These are phyloP conservation scores for Eimeria tenella DNA, from an alignment of 169 alveolate genomes.

Conservation along the genomic window DNA sequence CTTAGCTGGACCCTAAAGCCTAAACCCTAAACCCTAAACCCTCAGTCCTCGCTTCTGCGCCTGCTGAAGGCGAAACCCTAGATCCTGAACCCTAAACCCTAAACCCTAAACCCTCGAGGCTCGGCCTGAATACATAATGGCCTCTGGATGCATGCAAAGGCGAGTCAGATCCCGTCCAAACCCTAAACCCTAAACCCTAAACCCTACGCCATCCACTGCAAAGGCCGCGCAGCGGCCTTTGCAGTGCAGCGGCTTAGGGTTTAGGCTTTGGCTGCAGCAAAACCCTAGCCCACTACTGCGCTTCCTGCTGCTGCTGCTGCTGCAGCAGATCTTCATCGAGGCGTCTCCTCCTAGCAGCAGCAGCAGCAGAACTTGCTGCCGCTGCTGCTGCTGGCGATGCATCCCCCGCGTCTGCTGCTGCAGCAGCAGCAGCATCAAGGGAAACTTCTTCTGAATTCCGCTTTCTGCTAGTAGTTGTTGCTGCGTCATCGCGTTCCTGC, in stretches of 20 bases:
- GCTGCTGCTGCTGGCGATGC: neutral
- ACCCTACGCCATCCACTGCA: too few species aligned
- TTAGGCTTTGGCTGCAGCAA: too few species aligned
- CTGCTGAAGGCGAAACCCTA: too few species aligned
- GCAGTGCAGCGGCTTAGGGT: too few species aligned
- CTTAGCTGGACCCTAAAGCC: constrained; percentile 23
- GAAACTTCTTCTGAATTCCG: neutral
- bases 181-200: too few species aligned
- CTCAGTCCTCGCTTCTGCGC: neutral
- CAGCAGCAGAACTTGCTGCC: neutral
- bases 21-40: constrained; percentile 55
- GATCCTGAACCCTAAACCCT: neutral
- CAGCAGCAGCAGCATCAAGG: neutral
- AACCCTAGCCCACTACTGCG: too few species aligned
- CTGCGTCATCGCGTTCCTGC: neutral
- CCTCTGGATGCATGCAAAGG: too few species aligned
- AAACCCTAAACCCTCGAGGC: neutral
- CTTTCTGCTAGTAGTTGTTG: neutral
- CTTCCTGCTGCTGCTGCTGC: too few species aligned
- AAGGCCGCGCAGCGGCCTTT: too few species aligned
- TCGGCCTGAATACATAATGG: neutral
- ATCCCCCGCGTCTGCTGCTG: neutral
- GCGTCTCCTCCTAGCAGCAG: neutral
- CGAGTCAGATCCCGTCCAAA: too few species aligned
- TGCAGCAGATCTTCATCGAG: too few species aligned